Conservation (phyloP, 805 yeast genomes). For the Geotrichum ghanense region DNA sequence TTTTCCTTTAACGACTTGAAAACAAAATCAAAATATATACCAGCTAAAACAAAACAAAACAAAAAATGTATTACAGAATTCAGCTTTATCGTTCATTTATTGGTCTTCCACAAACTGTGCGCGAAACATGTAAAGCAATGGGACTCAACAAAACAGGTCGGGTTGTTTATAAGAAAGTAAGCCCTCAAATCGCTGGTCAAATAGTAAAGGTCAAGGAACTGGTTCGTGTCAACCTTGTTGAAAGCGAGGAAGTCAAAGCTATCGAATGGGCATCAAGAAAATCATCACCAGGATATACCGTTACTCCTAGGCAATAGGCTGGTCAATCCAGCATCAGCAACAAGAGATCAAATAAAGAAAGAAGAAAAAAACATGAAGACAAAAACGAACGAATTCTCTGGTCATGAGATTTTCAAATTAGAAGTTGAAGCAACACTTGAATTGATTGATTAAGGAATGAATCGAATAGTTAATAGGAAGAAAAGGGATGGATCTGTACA, state of each 20-base stretch:
- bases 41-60: not conserved
- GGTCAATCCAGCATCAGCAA: too few relatives aligned
- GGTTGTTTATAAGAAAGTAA: constrained; percentile 57
- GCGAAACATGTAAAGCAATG: constrained; percentile 53
- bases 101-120: constrained; percentile 63
- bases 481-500: too few relatives aligned
- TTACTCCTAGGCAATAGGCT: not conserved
- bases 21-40: too few relatives aligned
- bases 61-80: constrained; percentile 2
- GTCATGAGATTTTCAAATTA: too few relatives aligned
- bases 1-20: too few relatives aligned
- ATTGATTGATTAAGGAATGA: too few relatives aligned
- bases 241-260: constrained; percentile 36
- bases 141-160: constrained; percentile 71
- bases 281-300: not conserved
- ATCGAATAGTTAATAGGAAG: too few relatives aligned
- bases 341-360: too few relatives aligned
- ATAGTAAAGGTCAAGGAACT: constrained; percentile 75
- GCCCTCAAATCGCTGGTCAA: constrained; percentile 78
- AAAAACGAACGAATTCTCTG: too few relatives aligned
- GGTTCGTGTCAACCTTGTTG: constrained; percentile 67
- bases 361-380: too few relatives aligned
- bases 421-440: too few relatives aligned
- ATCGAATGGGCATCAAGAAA: constrained; percentile 25
- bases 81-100: constrained; percentile 52